Evolutionary conservation across 805 yeast genomes (phyloP), one percentile per base, ranked within the genome.

Genomic region (Pichia manshurica): DNA sequence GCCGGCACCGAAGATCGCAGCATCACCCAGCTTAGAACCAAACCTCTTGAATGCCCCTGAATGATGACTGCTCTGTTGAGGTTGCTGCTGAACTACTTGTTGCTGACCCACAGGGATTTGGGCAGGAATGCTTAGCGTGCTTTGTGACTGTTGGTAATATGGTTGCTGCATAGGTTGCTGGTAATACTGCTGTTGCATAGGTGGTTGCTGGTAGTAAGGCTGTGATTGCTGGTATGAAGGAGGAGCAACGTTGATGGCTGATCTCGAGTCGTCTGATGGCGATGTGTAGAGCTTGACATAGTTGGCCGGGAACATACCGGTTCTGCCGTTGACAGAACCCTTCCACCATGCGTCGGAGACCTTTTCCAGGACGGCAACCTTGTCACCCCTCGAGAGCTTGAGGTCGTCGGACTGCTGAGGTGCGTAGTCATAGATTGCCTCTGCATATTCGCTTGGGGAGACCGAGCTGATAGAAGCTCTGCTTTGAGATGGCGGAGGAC

Each of bases 1-100:
- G 73, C 98, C 98, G 5, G 97, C 98, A 68, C 97, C 98, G 56
- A 89, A 91, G 46, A 91, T 82, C 35, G 95, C 95, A n/a, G 97
- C 97, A 56, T 88, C 82, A 52, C 96, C 97, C 49, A 91, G 71
- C 66, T 88, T 84, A 48, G 87, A 74, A 21, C 97, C 97, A 57
- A 87, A 81, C 60, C 75, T 84, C 65, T 78, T 79, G 49, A 82
- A 52, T 41, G 58, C 16, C 7, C 47, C 51, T 39, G 52, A 54
- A 4, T 36, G 45, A 28, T 54, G 58, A 31, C 49, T 52, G 13
- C 51, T 54, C 21, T 55, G 56, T 31, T 49, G 56, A 20, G 50
- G 53, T 13, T 46, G 52, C 28, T 44, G 56, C 31, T 47, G 57
- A 17, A 39, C 47, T 16, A 31, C 32, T 10, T 29, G 43, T 47